Evolutionary conservation across 2,329 filamentous ascomycete species (phyloP).

Genomic region (Diplocarpon rosae): DNA sequence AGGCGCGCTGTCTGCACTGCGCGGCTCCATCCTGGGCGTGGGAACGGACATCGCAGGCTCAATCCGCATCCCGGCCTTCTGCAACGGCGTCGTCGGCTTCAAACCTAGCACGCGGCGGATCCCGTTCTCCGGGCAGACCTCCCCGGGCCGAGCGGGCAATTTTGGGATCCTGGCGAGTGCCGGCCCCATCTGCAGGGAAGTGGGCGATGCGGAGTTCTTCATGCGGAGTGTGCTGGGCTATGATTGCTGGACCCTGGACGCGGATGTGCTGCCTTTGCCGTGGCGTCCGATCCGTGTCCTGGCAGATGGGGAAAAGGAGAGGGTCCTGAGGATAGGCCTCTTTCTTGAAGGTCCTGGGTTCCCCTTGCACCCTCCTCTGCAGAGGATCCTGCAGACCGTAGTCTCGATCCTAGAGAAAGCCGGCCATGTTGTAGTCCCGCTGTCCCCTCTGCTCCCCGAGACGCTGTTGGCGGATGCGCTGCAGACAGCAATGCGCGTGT

Average conservation of each 20-base stretch:
- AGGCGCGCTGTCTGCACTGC: constrained; percentile 15
- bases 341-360: constrained; percentile 36
- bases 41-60: constrained; percentile 21
- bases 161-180: constrained; percentile 29
- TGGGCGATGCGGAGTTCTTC: constrained; percentile 31
- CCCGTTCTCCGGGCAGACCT: constrained; percentile 11
- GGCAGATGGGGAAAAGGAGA: background rate
- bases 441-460: constrained; percentile 15
- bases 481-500: constrained; percentile 3
- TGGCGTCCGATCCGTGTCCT: constrained; percentile 31
- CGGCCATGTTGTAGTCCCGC: constrained; percentile 35
- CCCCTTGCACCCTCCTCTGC: constrained; percentile 40
- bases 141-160: constrained; percentile 2
- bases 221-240: constrained; percentile 31
- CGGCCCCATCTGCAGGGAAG: constrained; percentile 32
- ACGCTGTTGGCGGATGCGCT: background rate
- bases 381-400: constrained; percentile 33
- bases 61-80: constrained; percentile 30
- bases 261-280: constrained; percentile 31
- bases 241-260: constrained; percentile 36
- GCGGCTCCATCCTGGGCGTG: constrained; percentile 10
- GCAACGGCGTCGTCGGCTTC: constrained; percentile 34
- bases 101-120: constrained; percentile 20
- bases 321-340: constrained; percentile 36
- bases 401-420: constrained; percentile 29